Evolutionary conservation across 192 early-diverging fungal genomes (phyloP), one percentile per base, ranked within the genome.

Genomic region (Backusella westeae): DNA sequence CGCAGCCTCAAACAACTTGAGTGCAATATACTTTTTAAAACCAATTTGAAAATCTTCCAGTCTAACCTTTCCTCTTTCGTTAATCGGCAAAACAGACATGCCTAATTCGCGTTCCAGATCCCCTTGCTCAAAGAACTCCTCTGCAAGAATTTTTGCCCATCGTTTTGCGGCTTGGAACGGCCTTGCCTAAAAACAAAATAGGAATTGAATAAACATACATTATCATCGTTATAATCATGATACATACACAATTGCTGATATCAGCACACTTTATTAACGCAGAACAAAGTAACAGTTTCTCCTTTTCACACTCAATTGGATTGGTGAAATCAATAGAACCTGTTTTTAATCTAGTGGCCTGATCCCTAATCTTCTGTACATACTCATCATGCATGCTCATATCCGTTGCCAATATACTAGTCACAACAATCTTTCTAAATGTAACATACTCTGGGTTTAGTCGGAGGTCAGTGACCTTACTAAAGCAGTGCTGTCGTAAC

Each of bases 331-430:
- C 73, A 29, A 82, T 23, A 10, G 44, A 66, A 34, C 73, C 34
- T 7, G 81, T 73, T 70, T 82, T 78, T 34, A 91, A 82, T 67
- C 90, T 88, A 75, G 85, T 79, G 35, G 81, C 81, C 77, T 90
- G 89, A 9, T 89, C 90, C 46, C 87, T 86, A 81, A 92, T 90
- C 77, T 89, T 90, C 69, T 81, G 83, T 44, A 94, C 93, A 78
- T 92, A 95, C 71, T 94, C 92, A 78, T 89, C 90, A 77, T 95
- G 94, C 49, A 91, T 85, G 23, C 89, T 89, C 94, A 95, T 95
- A 77, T 95, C 94, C 0, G 94, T 95, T 0, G 94, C 94, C 73
- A 95, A 75, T 59, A 95, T 93, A 29, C 91, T 90, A 67, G 88
- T 89, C 4, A 93, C 87, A 7, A 92, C 87, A 71, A 92, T 83